Base-by-base conservation (phyloP, 768 basidiomycete genomes). In the Termitomyces sp. region DNA sequence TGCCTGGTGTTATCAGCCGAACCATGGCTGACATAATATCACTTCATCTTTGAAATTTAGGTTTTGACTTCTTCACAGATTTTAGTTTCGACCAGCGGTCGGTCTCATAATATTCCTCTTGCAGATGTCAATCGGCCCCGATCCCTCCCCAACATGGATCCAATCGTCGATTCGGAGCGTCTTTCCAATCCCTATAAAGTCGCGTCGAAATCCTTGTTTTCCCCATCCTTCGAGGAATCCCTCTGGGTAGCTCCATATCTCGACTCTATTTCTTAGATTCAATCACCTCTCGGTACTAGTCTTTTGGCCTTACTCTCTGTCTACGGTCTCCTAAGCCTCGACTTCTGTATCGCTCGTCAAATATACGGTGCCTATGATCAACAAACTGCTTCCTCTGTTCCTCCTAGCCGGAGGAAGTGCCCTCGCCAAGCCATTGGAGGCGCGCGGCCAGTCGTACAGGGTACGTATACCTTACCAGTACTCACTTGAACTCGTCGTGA, bases 341-440 rank as follows among this genome's bases (percentile, higher is more conserved):
- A 56, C 46, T 46, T 59, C 48, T 16, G 54, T 55, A 51, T 47
- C 54, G 60, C 40, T 53, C 40, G 54, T 51, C 53, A 18, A 32
- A 41, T 57, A 44, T 28, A 58, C 54, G 53, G 61, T 57, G 52
- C 26, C 57, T 50, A 28, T 52, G 43, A 58, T 61, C 20, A 64
- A 61, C 32, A 59, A 61, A 49, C 36, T 61, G 16, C 60, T 64
- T 56, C 63, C 63, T 54, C 63, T 64, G 23, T 64, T 64, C 56
- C 60, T 64, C 54, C 60, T 64, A 20, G 57, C 56, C n/a, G 60
- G 63, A 36, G 44, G 49, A 33, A 50, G 46, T 23, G 60, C 57
- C 54, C 36, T 61, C 47, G 63, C 60, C 38, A 64, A 64, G 28
- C 63, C 63, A 52, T 50, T 64, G 26, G 63, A 64, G 48, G 57